These are phyloP conservation scores for Capsicum chinense DNA, from an alignment of 257 asterid genomes.

Conservation along the genomic window DNA sequence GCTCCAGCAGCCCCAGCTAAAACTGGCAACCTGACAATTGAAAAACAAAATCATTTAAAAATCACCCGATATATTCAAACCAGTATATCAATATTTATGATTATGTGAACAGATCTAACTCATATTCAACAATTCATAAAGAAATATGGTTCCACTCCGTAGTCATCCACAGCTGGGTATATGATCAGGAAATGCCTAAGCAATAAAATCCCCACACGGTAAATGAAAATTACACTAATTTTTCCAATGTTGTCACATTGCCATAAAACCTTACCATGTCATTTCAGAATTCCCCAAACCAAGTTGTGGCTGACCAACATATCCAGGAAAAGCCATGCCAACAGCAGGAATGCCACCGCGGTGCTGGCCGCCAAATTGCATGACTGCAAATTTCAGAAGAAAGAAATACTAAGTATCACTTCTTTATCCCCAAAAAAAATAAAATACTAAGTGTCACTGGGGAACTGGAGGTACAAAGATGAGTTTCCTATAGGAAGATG, in stretches of 20 bases:
- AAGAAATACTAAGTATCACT: background rate
- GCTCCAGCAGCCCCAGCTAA: conserved; percentile 96
- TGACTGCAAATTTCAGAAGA: conserved; percentile 53
- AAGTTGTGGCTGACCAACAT: conserved; percentile 80
- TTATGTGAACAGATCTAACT: background rate
- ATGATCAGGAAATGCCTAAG: background rate
- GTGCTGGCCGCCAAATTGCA: conserved; percentile 93
- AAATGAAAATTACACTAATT: background rate
- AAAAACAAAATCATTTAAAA: conserved; percentile 9
- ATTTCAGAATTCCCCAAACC: conserved; percentile 95
- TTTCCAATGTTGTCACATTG: background rate
- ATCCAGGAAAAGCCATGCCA: conserved; percentile 99
- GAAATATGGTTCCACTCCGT: background rate
- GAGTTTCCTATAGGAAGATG: conserved; percentile 10
- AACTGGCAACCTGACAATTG: conserved; percentile 76
- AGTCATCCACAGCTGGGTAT: conserved; percentile 8
- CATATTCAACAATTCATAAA: background rate
- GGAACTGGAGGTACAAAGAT: background rate
- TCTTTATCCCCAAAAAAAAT: too few species aligned
- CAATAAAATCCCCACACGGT: conserved; percentile 5
- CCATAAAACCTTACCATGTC: conserved; percentile 75
- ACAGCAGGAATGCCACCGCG: conserved; percentile 98
- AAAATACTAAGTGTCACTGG: background rate
- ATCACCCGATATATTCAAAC: conserved; percentile 11
- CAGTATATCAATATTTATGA: background rate